Evolutionary conservation across 192 early-diverging fungal species (phyloP).

Genomic region (Entomortierella lignicola): DNA sequence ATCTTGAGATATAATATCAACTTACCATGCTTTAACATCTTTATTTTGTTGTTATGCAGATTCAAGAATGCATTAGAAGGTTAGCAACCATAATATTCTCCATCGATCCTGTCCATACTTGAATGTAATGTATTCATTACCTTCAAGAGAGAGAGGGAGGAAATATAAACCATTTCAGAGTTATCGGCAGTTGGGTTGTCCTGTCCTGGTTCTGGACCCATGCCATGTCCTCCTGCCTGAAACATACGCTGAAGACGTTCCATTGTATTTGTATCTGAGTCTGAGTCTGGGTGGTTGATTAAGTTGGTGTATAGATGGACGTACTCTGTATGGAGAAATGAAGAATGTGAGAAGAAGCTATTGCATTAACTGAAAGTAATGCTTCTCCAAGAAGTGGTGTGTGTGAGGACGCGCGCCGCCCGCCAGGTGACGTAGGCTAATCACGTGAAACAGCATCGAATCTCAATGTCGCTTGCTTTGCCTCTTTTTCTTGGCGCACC

Average conservation of each 20-base stretch:
- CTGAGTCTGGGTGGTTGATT: background rate
- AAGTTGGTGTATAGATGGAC: background rate
- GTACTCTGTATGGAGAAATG: background rate
- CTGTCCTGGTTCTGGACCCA: conserved; percentile 72
- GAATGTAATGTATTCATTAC: conserved; percentile 53
- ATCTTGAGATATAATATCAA: background rate
- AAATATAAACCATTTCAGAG: conserved; percentile 99
- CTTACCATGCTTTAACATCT: conserved; percentile 92
- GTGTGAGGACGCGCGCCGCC: background rate
- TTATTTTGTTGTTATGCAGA: background rate
- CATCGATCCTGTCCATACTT: background rate
- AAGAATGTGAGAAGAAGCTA: background rate
- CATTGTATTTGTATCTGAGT: conserved; percentile 52
- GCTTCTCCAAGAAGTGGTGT: no score
- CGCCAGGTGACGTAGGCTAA: background rate
- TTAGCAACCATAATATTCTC: no score
- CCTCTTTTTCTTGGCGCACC: background rate
- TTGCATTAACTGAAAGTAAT: no score
- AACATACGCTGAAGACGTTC: conserved; percentile 71
- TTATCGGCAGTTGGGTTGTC: conserved; percentile 97
- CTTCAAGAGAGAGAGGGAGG: conserved; percentile 96
- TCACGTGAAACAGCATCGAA: background rate
- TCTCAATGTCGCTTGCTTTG: background rate
- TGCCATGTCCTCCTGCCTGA: conserved; percentile 61
- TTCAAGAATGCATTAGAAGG: background rate